Base-by-base conservation (phyloP, 192 early-diverging fungal genomes). In the Linnemannia zychae region DNA sequence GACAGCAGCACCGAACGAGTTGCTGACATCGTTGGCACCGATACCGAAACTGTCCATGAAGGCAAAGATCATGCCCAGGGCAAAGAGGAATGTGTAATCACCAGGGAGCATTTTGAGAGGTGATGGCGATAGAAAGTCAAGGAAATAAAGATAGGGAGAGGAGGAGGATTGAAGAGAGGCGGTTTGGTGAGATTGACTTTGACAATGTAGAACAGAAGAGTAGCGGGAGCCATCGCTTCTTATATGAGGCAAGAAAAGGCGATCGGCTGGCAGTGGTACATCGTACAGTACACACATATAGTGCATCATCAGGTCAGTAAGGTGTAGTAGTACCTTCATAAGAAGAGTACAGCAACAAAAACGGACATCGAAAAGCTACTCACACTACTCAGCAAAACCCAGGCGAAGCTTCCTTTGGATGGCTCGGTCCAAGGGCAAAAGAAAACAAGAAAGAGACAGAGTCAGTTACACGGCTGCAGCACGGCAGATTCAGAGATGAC, bases 1-100 rank as follows among this genome's bases (percentile, higher is more conserved):
- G 72, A 97, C 94, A 24, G 95, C 95, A 31, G 95, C 94, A 28
- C 96, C 94, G 82, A 97, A 97, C 7, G 93, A 93, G 88, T 97
- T 97, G 75, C 95, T 93, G 40, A 97, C 94, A 87, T 97, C 96
- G 82, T 97, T 97, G 38, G 96, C 94, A 60, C 95, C 95, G 74
- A 96, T 95, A 49, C 94, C 93, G 81, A 87, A 96, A n/a, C 95
- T 94, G 82, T 96, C 95, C 34, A 87, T 52, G 71, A 96, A 93
- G 31, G 96, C 94, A 48, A 91, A 87, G 24, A 94, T 76, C 77
- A 94, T 88, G 48, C 91, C 92, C n/a, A 96, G 72, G 53, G 87
- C 92, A 88, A 96, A 95, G 31, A 96, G 91, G 86, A 89, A 95
- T 3, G 92, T 93, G 71, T 85, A 96, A 71, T 88, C 68, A 49